Evolutionary conservation across 2,329 filamentous ascomycete species (phyloP), one percentile per base, ranked within the genome.

Genomic region (Penicillium nordicum): DNA sequence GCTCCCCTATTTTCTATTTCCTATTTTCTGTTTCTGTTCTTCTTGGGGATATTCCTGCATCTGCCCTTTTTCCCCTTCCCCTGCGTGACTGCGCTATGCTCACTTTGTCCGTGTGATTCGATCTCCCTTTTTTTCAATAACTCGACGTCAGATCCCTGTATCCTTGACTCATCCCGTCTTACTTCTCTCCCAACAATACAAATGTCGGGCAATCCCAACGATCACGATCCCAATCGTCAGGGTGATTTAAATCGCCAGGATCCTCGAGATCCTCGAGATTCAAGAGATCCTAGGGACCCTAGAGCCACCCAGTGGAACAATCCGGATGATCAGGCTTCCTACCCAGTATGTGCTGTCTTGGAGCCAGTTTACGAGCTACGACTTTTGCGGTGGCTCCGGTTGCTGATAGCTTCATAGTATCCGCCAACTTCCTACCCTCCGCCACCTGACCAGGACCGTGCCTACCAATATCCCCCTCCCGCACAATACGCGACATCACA

Each of bases 231-330:
- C 21, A 51, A 11, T 23, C 75, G 75, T 58, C 75, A 71, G 69
- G 75, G 74, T 49, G 59, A 60, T 48, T 54, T 54, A 58, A 72
- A 70, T 68, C 75, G 74, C 61, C 75, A 72, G 69, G 75, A 74
- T 67, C 76, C 16, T 36, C 18, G 49, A 34, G 46, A 37, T 18
- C 25, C 25, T 44, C n/a, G 42, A 44, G 43, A 43, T 18, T 11
- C 41, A n/a, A 78, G 67, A 78, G 73, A 37, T 25, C 23, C 45
- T n/a, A 7, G 40, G 23, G 40, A 45, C 18, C 44, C 44, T n/a
- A 77, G 67, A 78, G 73, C 74, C 75, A 67, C 72, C 72, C 73
- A 72, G 60, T 76, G 75, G 74, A 71, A 69, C 68, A 62, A 66
- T 65, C 73, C 73, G 65, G 73, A 73, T 53, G 69, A 75, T 61